Evolutionary conservation across 306 rosid genomes (phyloP), one percentile per base, ranked within the genome.

Genomic region (Cicer chorassanicum): DNA sequence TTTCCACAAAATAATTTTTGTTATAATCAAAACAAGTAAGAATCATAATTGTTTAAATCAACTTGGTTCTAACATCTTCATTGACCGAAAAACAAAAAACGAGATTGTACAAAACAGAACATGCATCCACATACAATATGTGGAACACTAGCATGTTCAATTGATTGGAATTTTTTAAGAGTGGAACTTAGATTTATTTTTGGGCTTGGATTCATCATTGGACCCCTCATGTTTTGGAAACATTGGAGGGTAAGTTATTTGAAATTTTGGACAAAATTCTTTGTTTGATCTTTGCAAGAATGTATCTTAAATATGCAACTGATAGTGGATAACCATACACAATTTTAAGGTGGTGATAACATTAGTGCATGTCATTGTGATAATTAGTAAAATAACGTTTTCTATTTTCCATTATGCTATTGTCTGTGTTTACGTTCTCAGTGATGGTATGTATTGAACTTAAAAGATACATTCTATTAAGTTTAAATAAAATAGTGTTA

Each of bases 271-370:
- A 56, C 3, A 56, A 9, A 39, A 70, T 53, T 15, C 57, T 61
- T 10, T 75, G 38, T 7, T 29, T 11, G 15, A 81, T 75, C 6
- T 69, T 75, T 57, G 72, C 84, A 3, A 19, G 5, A 8, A n/a
- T 60, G 44, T 24, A 48, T 49, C 44, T 78, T 19, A 36, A 12
- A 19, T 11, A 46, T 39, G 56, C 11, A 36, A 41, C n/a, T 0
- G 9, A 7, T 0, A 39, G 14, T 24, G 74, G 70, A 46, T 11
- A 46, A 19, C 18, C 38, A 0, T 55, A 55, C 38, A 9, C 15
- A 9, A 39, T 56, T 56, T 56, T 56, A 56, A 56, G 63, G 8
- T 56, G 63, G 63, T 5, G n/a, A 2, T 9, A 2, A 2, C 39
- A 5, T 9, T 19, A 21, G 11, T 45, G 45, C 6, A 11, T 2